Evolutionary conservation across 208 protist species (phyloP).

Genomic region (Leishmania amazonensis): DNA sequence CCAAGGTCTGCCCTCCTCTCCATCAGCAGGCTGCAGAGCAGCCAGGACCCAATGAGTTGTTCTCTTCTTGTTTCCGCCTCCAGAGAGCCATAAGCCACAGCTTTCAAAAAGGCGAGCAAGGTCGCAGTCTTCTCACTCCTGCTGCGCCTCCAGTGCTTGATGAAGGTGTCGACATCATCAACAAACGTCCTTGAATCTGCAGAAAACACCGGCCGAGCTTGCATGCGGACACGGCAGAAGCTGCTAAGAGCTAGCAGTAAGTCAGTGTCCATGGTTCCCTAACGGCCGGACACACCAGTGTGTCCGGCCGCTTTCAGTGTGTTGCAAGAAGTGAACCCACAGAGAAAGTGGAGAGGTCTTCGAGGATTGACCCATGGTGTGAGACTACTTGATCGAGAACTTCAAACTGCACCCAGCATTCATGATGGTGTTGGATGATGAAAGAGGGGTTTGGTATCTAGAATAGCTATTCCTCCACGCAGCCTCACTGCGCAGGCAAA

Average conservation of each 20-base stretch:
- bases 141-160: not conserved
- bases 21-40: constrained; percentile 3
- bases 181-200: not conserved
- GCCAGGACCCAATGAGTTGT: not conserved
- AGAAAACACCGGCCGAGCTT: constrained; percentile 8
- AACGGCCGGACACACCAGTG: not conserved
- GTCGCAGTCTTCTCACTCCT: not conserved
- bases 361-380: not conserved
- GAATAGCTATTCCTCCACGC: not conserved
- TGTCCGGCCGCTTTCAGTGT: not conserved
- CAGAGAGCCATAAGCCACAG: not conserved
- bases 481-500: not conserved
- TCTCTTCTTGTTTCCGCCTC: constrained; percentile 2
- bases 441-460: not conserved
- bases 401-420: not conserved
- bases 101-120: not conserved
- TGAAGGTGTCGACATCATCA: not conserved
- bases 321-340: not conserved
- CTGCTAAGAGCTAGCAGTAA: not conserved
- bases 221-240: constrained; percentile 12
- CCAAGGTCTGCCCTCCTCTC: not conserved
- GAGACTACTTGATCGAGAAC: not conserved
- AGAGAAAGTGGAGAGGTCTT: not conserved
- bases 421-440: not conserved
- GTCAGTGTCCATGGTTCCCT: constrained; percentile 5